These are phyloP conservation scores for Didymella pinodella DNA, from an alignment of 2,329 filamentous ascomycete species.

Conservation along the genomic window DNA sequence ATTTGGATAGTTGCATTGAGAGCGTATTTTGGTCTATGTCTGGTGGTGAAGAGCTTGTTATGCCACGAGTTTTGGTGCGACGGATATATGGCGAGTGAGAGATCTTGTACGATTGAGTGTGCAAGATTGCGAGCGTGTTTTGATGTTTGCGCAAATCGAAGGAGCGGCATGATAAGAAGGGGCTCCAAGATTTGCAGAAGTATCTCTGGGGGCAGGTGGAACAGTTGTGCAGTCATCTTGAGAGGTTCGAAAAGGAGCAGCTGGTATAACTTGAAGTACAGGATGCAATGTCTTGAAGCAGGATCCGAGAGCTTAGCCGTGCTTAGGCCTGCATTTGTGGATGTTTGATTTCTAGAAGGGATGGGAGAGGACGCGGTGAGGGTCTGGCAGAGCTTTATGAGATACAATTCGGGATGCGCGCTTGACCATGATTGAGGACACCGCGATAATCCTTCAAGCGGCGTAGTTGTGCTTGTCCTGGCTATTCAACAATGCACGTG, in stretches of 20 bases:
- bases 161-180: conserved; percentile 43
- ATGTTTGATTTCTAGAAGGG: neutral
- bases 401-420: conserved; percentile 1
- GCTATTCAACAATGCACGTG: conserved; percentile 6
- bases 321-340: neutral
- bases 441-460: conserved; percentile 12
- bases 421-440: conserved; percentile 6
- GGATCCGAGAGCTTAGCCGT: neutral
- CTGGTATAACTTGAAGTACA: neutral
- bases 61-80: conserved; percentile 58
- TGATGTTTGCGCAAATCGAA: conserved; percentile 47
- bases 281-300: neutral
- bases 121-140: conserved; percentile 39
- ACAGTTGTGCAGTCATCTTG: conserved; percentile 31
- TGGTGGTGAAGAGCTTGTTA: conserved; percentile 50
- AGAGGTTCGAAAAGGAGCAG: neutral
- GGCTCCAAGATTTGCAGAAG: conserved; percentile 43
- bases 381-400: conserved; percentile 7
- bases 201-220: conserved; percentile 46
- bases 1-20: conserved; percentile 26
- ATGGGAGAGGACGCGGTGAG: neutral
- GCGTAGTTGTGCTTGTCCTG: conserved; percentile 8
- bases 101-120: conserved; percentile 58
- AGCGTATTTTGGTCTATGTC: conserved; percentile 16
- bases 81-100: conserved; percentile 83